Percentiles rank a stretch among this genome's conserved stretches.
These are phyloP conservation scores for Ampelomyces quisqualis DNA, from an alignment of 2,329 filamentous ascomycete species.

Conservation along the genomic window DNA sequence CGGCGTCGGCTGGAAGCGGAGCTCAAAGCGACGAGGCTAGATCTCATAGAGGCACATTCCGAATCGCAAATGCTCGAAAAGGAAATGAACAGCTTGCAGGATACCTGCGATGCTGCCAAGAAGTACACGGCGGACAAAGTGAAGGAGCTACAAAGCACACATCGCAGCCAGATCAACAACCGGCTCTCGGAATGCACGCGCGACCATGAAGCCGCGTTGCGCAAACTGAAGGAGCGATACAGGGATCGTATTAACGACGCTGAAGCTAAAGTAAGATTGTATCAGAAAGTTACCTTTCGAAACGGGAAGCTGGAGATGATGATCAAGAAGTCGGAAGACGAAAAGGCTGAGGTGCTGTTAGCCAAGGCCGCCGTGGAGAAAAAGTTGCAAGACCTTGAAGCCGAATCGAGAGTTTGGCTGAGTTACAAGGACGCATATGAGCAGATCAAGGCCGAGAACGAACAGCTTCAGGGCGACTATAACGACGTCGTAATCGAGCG, in stretches of 20 bases:
- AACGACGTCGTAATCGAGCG: constrained; percentile 2
- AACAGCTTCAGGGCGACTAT: background rate
- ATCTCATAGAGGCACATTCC: background rate
- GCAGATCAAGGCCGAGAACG: constrained; percentile 3
- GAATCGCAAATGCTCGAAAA: background rate
- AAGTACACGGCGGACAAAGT: background rate
- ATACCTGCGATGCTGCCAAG: background rate
- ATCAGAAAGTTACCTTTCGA: background rate
- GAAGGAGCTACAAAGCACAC: background rate
- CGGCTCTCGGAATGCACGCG: background rate
- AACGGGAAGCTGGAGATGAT: background rate
- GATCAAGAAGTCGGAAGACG: background rate
- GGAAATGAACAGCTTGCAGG: background rate
- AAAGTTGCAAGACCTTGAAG: background rate
- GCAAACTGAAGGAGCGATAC: background rate
- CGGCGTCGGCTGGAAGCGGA: no score
- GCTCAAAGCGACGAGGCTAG: no score
- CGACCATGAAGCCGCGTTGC: background rate
- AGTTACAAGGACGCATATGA: constrained; percentile 4
- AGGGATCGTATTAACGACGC: background rate
- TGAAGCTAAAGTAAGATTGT: background rate
- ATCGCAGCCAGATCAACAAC: background rate
- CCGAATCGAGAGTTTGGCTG: background rate
- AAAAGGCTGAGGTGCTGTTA: background rate
- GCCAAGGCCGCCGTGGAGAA: constrained; percentile 2